phyloP scores from a whole-genome alignment of 306 rosid genomes.

The Oxytropis ochrocephala region DNA sequence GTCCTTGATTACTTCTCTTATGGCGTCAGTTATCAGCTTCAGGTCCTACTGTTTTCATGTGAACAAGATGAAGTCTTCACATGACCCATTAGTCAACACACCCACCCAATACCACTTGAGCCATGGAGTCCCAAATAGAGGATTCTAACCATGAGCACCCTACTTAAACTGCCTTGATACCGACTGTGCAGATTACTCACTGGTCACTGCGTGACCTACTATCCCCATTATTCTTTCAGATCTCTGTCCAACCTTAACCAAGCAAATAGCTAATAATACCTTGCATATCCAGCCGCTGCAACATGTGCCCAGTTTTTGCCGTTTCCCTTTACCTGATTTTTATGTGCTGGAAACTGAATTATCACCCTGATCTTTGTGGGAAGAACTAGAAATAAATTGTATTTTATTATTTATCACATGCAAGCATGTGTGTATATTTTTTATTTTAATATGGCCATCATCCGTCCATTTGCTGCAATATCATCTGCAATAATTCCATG shows the following conservation, averaged over 20 bases:
- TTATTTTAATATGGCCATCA: not conserved
- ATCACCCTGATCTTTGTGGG: not conserved
- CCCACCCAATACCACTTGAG: not conserved
- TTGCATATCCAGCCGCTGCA: not conserved
- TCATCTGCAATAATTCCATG: not conserved
- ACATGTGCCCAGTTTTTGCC: not conserved
- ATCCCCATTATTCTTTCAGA: not conserved
- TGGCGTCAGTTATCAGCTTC: not conserved
- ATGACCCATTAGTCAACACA: not conserved
- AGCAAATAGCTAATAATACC: not conserved
- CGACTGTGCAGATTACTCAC: not conserved
- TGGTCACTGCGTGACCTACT: not conserved
- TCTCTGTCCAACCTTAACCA: not conserved
- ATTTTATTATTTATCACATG: not conserved
- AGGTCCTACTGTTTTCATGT: not conserved
- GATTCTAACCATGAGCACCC: not conserved
- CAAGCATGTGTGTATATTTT: not conserved
- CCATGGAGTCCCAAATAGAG: not conserved
- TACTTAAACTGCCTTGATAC: not conserved
- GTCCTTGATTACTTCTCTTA: not conserved
- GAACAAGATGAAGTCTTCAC: not conserved
- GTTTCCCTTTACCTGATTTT: not conserved
- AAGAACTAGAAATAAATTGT: not conserved
- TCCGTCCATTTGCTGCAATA: not conserved
- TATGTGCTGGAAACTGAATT: not conserved